Base-by-base conservation (phyloP, 1,284 basidiomycete genomes). In the Cutaneotrichosporon arboriforme region DNA sequence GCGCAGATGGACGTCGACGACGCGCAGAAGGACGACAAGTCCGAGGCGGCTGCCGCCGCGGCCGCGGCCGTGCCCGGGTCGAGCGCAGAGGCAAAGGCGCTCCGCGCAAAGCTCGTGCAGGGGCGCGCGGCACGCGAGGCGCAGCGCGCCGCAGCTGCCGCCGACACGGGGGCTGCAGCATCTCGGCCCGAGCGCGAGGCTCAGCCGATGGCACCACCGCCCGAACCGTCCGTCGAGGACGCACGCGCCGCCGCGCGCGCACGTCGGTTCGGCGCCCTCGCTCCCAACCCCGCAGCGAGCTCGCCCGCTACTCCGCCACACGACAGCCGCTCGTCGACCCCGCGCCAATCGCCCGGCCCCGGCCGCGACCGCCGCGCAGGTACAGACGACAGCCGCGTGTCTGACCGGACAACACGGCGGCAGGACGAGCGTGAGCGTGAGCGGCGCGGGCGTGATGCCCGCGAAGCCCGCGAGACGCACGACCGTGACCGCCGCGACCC, bases 381-480 rank as follows among this genome's bases (percentile, higher is more conserved):
- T 2, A 72, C 69, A 49, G 65, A 67, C 0, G 72, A 74, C 26
- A 67, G 64, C 43, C 58, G 66, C 33, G 53, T 58, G 23, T 72
- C 60, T 42, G 67, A 66, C 23, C 54, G 66, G 7, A 55, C 63
- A n/a, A n/a, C n/a, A 13, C 48, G 62, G 39, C 57, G 60, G 17
- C 49, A 23, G 4, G 54, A 58, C 23, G 59, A 59, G 18, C 48
- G 54, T n/a, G 54, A 56, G 18, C 48, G 54, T 20, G 54, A 56
- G 37, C 33, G 50, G 20, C 44, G 50, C 9, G 41, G 39, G 10
- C 15, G 44, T 12, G 38, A 40, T 15, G 40, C 34, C 10, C n/a
- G 38, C 3, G 42, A 52, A 8, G 44, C 46, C 10, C 38, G 47
- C 14, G 44, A 40, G 4, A 47, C 38, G 9, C 47, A 48, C 15